Evolutionary conservation across 2,329 filamentous ascomycete genomes (phyloP), one percentile per base, ranked within the genome.

Genomic region (Dothistroma septosporum): DNA sequence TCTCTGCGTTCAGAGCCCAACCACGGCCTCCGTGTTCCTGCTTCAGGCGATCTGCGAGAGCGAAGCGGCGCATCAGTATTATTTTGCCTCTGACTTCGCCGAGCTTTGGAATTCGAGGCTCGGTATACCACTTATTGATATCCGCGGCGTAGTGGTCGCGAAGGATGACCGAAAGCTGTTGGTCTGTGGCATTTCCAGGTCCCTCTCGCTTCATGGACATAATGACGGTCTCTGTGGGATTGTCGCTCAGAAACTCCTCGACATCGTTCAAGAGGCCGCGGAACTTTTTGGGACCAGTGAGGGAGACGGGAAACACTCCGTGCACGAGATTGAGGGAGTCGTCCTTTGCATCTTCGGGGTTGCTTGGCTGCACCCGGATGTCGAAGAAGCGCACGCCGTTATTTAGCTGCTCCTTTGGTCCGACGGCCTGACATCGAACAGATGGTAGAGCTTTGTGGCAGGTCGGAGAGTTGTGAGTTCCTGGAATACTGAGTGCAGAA

Each of bases 351-450:
- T 88, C 80, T 1, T 82, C 78, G 1, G 85, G 81, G 56, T 79
- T 79, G 32, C 82, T 79, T 1, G 86, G 85, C 68, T 89, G 87
- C 0, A 97, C 89, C 55, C 94, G 87, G 64, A 99, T 85, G 74
- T 99, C 94, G 67, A 99, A 87, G 80, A 97, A 97, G 55, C 94
- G 91, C 50, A 97, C 89, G 31, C 94, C 94, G 73, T 96, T 93
- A 59, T 87, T 81, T 31, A 99, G 85, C 76, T 99, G 94, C 57
- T 88, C 85, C 53, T 82, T 80, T 5, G 95, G 82, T 62, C 85
- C 81, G 19, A 92, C 91, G 35, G 90, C 87, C 77, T 99, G 94
- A 76, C 94, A 97, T 44, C 94, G 89, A 41, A 97, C 94, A 1
- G 91, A 96, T 1, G 94, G 94, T 5, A 97, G 83, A 12, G 94